phyloP scores from a whole-genome alignment of 2,329 filamentous ascomycete species.

The Colletotrichum costaricense region DNA sequence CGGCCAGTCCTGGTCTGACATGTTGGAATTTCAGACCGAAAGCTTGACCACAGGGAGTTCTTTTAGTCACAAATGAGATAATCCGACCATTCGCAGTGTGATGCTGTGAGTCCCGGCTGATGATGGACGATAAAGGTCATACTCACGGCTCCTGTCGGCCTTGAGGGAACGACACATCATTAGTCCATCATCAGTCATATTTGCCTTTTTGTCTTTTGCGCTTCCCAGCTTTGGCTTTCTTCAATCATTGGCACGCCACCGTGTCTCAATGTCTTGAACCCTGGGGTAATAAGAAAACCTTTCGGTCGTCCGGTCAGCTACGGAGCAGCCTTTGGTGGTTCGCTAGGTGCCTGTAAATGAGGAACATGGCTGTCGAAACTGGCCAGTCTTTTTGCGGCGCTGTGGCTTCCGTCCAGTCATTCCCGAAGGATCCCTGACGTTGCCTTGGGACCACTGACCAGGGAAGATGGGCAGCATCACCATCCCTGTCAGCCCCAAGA shows the following conservation, averaged over 20 bases:
- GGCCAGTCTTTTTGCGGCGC: background rate
- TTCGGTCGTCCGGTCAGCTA: background rate
- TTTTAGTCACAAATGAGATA: constrained; percentile 28
- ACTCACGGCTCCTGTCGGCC: constrained; percentile 16
- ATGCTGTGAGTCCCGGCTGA: background rate
- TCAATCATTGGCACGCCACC: background rate
- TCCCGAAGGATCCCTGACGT: constrained; percentile 11
- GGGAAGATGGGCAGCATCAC: background rate
- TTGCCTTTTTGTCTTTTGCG: background rate
- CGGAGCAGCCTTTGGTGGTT: too few species aligned
- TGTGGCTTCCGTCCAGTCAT: constrained; percentile 12
- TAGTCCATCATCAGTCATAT: constrained; percentile 34
- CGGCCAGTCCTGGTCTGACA: background rate
- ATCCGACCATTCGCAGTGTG: background rate
- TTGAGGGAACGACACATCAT: background rate
- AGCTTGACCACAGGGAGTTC: constrained; percentile 2
- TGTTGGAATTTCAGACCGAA: background rate
- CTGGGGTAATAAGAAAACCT: background rate
- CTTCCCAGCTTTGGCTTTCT: background rate
- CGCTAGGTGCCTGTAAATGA: background rate
- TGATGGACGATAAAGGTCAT: background rate
- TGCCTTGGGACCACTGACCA: constrained; percentile 1
- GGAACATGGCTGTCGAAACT: background rate
- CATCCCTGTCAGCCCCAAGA: constrained; percentile 13
- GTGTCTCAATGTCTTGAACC: background rate